Evolutionary conservation across 1,284 basidiomycete species (phyloP), one percentile per base, ranked within the genome.

Genomic region (Jaminaea rosea): DNA sequence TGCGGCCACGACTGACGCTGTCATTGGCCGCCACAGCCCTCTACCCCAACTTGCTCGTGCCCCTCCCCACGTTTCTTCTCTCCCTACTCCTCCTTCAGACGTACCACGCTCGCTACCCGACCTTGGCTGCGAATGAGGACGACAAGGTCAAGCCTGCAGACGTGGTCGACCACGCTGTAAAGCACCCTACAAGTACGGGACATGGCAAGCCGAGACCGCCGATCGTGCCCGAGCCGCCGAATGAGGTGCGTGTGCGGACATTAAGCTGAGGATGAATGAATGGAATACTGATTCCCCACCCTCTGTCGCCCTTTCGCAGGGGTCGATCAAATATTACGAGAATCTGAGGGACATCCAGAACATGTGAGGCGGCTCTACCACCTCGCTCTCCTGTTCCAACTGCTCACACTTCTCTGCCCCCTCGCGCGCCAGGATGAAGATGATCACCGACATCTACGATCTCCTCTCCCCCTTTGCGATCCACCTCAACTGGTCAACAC

Each of bases 261-360:
- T n/a, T n/a, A n/a, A n/a, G n/a, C n/a, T n/a, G n/a, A n/a, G n/a
- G n/a, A n/a, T n/a, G n/a, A n/a, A n/a, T n/a, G n/a, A n/a, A n/a
- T n/a, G n/a, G n/a, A n/a, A n/a, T n/a, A n/a, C n/a, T n/a, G n/a
- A n/a, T n/a, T n/a, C n/a, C n/a, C n/a, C n/a, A n/a, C n/a, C n/a
- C n/a, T n/a, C n/a, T n/a, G n/a, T n/a, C n/a, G n/a, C n/a, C n/a
- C n/a, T n/a, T n/a, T n/a, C n/a, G n/a, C n/a, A n/a, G n/a, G n/a
- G n/a, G n/a, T n/a, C n/a, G n/a, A 53, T 71, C 47, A 59, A 66
- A 26, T 73, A 69, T 54, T 69, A 64, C 47, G 58, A 71, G 39
- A 71, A 73, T 28, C 55, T 73, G 50, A 55, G 71, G n/a, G 69
- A 73, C 55, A 72, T 73, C 19, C 71, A 73, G 50, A 73, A 73